A percentile compares a stretch with the other conserved stretches of the same genome.
Evolutionary conservation across 2,329 filamentous ascomycete species (phyloP).

Genomic region (Pseudogymnoascus sp.): DNA sequence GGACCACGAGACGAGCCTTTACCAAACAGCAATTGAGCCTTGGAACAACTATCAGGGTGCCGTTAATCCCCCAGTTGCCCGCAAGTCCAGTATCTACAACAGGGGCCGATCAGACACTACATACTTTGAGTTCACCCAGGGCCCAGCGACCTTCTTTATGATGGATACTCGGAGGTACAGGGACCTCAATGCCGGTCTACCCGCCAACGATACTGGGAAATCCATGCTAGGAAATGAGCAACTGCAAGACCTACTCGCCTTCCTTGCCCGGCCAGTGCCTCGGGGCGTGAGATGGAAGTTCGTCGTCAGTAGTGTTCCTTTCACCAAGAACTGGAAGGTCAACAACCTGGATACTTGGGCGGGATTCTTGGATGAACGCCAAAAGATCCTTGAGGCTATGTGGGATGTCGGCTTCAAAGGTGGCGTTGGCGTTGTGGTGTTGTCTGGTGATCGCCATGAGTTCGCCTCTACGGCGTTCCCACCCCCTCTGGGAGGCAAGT

Average conservation of each 20-base stretch:
- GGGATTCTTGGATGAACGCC: conserved; percentile 76
- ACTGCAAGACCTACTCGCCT: conserved; percentile 68
- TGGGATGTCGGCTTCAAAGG: conserved; percentile 69
- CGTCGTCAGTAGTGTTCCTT: conserved; percentile 80
- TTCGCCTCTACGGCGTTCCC: conserved; percentile 82
- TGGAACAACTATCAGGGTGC: conserved; percentile 80
- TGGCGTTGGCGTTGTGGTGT: conserved; percentile 68
- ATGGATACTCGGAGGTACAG: conserved; percentile 86
- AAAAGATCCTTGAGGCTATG: conserved; percentile 75
- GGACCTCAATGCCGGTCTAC: conserved; percentile 51
- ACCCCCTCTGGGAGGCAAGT: conserved; percentile 50
- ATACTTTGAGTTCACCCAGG: conserved; percentile 84
- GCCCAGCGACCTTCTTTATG: conserved; percentile 89
- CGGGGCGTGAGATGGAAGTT: conserved; percentile 87
- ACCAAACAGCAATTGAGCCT: conserved; percentile 36
- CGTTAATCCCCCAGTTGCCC: conserved; percentile 68
- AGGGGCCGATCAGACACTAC: conserved; percentile 48
- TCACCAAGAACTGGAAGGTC: conserved; percentile 95
- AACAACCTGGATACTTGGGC: conserved; percentile 89
- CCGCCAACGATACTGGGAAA: conserved; percentile 56
- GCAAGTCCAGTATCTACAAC: conserved; percentile 36
- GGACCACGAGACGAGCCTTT: neutral
- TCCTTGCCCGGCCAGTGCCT: conserved; percentile 63
- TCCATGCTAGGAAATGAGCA: conserved; percentile 82
- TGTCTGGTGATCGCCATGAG: conserved; percentile 93